Evolutionary conservation across 768 basidiomycete species (phyloP), one percentile per base, ranked within the genome.

Genomic region (Naganishia onofrii): DNA sequence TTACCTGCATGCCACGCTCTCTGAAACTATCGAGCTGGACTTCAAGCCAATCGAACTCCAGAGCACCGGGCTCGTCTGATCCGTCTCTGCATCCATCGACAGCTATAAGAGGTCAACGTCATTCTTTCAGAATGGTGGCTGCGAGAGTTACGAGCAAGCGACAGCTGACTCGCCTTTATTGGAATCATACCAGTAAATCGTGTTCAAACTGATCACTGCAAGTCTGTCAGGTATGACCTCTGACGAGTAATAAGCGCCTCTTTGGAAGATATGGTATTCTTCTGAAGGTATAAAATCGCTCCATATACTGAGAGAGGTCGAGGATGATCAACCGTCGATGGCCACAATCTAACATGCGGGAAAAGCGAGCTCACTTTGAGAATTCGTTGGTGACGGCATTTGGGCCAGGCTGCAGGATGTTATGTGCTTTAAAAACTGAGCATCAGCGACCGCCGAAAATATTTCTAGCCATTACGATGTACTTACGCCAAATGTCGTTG

Each of bases 31-130:
- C 82, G 23, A 96, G 83, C 80, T 93, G 92, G 2, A 90, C 90
- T 70, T 91, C 91, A 15, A 96, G 84, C 93, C 93, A 96, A 79
- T 92, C 90, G 74, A 94, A 84, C 77, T 96, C 84, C 29, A 92
- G 83, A 73, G 91, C 91, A 56, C 93, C 93, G n/a, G 93, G 90
- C 78, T 95, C 92, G 1, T 76, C 72, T 6, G 86, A 84, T 23
- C 82, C 84, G 75, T 84, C 87, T 67, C 82, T 82, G 77, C 92
- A 93, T 19, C 91, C 91, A 74, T 87, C 85, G 51, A 91, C 90
- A 73, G 88, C 91, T 92, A 72, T 55, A 8, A n/a, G 32, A 7
- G 42, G 32, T 76, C 60, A 54, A 52, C 66, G 46, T 53, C 19
- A 54, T 13, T 17, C 12, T n/a, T 13, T 28, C 29, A 52, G 52